phyloP scores from a whole-genome alignment of 2,329 filamentous ascomycete species.

The Colletotrichum horii region DNA sequence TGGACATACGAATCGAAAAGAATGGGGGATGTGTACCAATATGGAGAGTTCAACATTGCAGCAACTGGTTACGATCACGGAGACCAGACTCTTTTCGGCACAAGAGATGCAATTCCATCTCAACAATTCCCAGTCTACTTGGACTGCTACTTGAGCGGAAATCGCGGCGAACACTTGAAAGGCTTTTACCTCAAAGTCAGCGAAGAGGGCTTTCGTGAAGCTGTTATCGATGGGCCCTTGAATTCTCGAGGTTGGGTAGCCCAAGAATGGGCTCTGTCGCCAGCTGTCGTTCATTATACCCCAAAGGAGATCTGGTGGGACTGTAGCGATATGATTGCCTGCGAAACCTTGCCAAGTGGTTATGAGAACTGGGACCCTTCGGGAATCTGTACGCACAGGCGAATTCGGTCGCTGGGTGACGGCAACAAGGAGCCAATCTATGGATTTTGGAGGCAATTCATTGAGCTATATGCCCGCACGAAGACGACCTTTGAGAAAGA shows the following conservation, averaged over 20 bases:
- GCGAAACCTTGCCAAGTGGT: not conserved
- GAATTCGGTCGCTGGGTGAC: not conserved
- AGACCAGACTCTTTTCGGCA: not conserved
- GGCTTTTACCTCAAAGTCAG: not conserved
- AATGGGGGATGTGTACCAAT: not conserved
- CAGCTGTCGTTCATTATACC: not conserved
- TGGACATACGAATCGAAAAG: not conserved
- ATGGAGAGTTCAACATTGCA: not conserved
- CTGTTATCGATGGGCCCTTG: not conserved
- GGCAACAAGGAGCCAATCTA: not conserved
- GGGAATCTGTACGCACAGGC: not conserved
- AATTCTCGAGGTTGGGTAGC: not conserved
- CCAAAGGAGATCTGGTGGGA: not conserved
- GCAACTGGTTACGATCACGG: not conserved
- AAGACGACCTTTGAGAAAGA: not conserved
- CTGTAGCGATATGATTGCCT: not conserved
- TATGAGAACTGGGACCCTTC: not conserved
- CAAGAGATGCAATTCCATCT: not conserved
- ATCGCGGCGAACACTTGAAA: rapidly evolving
- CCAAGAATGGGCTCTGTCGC: not conserved
- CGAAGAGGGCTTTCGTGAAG: not conserved
- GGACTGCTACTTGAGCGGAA: not conserved
- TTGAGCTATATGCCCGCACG: not conserved
- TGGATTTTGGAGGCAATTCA: not conserved
- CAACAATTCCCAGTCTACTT: not conserved